A percentile compares a stretch with the other conserved stretches of the same genome.
Conservation (phyloP, 768 basidiomycete genomes). For the Mrakia blollopis region DNA sequence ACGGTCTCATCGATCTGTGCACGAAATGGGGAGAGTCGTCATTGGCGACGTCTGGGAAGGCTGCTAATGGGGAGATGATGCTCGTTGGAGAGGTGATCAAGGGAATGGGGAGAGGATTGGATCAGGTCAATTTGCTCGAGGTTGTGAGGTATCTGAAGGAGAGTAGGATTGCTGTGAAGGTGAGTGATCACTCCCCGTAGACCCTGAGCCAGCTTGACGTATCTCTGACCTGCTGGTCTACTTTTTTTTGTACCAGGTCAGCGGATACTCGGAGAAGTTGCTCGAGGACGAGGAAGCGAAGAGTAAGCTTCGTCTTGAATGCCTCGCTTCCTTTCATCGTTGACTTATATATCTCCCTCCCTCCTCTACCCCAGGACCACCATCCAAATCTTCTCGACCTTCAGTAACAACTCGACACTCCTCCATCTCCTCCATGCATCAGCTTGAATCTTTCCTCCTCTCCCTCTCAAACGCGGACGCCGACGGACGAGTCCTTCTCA, state of each 20-base stretch:
- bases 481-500: slow-evolving; percentile 36
- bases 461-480: slow-evolving; percentile 58
- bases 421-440: slow-evolving; percentile 68
- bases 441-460: slow-evolving; percentile 70
- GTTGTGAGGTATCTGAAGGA: slow-evolving; percentile 71
- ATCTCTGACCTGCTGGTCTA: neutral
- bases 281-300: slow-evolving; percentile 47
- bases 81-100: slow-evolving; percentile 62
- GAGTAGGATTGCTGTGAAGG: slow-evolving; percentile 66
- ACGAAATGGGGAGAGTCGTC: slow-evolving; percentile 35
- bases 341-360: neutral
- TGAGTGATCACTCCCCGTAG: too few relatives aligned
- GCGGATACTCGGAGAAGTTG: slow-evolving; percentile 70
- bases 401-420: slow-evolving; percentile 34
- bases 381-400: slow-evolving; percentile 1
- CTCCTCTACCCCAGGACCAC: neutral
- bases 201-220: too few relatives aligned
- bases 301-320: neutral
- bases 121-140: slow-evolving; percentile 76
- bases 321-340: neutral
- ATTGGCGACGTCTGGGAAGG: slow-evolving; percentile 18
- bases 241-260: slow-evolving; percentile 55
- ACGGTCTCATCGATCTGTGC: slow-evolving; percentile 59
- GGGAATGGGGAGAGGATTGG: slow-evolving; percentile 61
- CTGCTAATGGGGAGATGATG: slow-evolving; percentile 57